Evolutionary conservation across 1,139 yeast genomes (phyloP), one percentile per base, ranked within the genome.

Genomic region (Pichia sp.): DNA sequence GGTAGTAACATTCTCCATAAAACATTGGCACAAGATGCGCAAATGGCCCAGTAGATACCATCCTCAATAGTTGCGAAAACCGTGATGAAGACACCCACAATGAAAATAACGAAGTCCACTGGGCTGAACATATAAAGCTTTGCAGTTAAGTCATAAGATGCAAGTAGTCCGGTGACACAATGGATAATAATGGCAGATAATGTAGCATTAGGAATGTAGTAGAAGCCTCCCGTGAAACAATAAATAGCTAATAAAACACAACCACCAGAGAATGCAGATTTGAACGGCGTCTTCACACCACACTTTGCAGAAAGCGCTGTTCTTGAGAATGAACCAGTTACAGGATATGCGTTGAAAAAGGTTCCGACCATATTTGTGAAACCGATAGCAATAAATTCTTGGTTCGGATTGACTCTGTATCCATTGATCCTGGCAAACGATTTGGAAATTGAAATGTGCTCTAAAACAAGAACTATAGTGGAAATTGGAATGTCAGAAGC

Each of bases 291-390:
- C 67, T 92, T 81, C 48, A 92, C 98, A 67, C 96, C 96, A 79
- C 97, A 91, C 73, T 91, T 92, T 55, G 96, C 87, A 73, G 92
- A 91, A 66, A 92, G 79, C 12, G 97, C 97, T 49, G 97, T 87
- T 75, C 97, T 84, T 24, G 96, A 88, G 71, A 92, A 92, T 1
- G 97, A 92, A 53, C 98, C 97, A 12, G 98, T 92, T 9, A 97
- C 92, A 16, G 98, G 98, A 69, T 92, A 92, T 10, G 97, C 97
- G 65, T 83, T 79, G 78, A 92, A 92, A 67, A 91, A 89, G 29
- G 96, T 88, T 63, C 97, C 97, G 63, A 92, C 78, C 69, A 91
- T 76, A 72, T 92, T 92, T 55, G 93, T 87, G 49, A 87, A 87
- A 67, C 98, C 98, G 72, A 92, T 92, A 44, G 98, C 97, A 67